Percentiles rank a stretch among this genome's conserved stretches.
These are phyloP conservation scores for Papiliotrema laurentii DNA, from an alignment of 1,284 basidiomycete genomes.

Conservation along the genomic window DNA sequence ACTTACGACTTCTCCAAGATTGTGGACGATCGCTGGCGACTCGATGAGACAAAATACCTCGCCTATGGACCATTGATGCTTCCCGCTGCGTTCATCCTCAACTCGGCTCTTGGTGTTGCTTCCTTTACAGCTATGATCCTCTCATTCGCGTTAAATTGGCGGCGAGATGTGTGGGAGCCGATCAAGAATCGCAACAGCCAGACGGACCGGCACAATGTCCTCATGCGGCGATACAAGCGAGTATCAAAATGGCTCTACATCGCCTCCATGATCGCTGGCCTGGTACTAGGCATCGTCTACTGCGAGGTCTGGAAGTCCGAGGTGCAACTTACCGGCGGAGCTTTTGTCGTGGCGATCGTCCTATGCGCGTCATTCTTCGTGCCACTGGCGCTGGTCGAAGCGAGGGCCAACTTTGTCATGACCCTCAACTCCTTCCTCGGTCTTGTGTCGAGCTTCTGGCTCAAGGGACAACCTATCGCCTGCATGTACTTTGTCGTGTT, in stretches of 20 bases:
- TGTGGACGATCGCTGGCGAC: not conserved
- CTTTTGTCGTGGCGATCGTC: not conserved
- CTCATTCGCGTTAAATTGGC: not conserved
- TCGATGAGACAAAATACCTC: not conserved
- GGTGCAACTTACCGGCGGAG: not conserved
- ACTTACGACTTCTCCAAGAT: not conserved
- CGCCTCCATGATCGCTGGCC: not conserved
- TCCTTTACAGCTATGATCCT: not conserved
- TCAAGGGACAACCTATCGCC: not conserved
- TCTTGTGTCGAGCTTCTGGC: not conserved
- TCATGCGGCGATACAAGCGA: not conserved
- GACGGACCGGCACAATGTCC: not conserved
- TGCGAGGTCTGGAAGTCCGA: not conserved
- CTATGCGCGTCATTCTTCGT: not conserved
- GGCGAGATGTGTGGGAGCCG: not conserved
- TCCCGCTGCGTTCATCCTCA: not conserved
- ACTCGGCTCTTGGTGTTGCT: not conserved
- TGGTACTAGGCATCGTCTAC: not conserved
- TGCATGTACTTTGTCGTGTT: not conserved
- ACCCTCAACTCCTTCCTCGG: slow-evolving; percentile 1
- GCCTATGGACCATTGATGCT: not conserved
- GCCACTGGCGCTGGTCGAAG: not conserved
- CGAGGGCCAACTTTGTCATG: not conserved
- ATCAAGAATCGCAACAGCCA: not conserved
- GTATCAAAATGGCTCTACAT: not conserved